These are phyloP conservation scores for Bipolaris cookei DNA, from an alignment of 2,329 filamentous ascomycete species.

Conservation along the genomic window DNA sequence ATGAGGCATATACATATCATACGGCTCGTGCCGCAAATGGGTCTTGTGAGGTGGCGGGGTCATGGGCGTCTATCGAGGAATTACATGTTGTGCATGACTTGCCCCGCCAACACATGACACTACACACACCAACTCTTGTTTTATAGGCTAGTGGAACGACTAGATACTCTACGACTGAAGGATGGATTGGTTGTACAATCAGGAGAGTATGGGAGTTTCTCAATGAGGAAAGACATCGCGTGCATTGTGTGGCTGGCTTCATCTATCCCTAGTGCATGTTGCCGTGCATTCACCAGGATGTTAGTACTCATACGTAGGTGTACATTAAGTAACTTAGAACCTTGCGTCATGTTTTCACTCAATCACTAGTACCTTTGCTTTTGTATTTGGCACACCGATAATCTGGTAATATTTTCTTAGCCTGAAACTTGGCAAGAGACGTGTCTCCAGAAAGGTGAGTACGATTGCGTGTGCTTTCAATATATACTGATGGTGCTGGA, in stretches of 20 bases:
- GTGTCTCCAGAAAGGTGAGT: too few relatives aligned
- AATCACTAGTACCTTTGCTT: background rate
- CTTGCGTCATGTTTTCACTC: background rate
- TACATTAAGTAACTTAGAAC: background rate
- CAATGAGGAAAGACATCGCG: background rate
- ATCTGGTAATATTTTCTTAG: too few relatives aligned
- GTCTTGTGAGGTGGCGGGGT: slow-evolving; percentile 14
- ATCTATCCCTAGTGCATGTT: background rate
- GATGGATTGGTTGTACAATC: background rate
- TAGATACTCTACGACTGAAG: too few relatives aligned
- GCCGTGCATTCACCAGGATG: background rate
- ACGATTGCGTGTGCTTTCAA: too few relatives aligned
- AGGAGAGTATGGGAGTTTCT: background rate
- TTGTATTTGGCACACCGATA: background rate
- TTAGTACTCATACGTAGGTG: too few relatives aligned
- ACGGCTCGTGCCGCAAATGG: slow-evolving; percentile 27
- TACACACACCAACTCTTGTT: background rate
- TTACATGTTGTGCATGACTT: slow-evolving; percentile 5
- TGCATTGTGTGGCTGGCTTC: background rate
- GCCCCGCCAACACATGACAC: slow-evolving; percentile 4
- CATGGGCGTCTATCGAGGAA: slow-evolving; percentile 5
- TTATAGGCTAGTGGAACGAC: background rate
- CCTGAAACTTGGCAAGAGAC: background rate
- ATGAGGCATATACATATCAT: slow-evolving; percentile 10
- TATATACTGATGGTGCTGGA: too few relatives aligned